Evolutionary conservation across 805 yeast species (phyloP), one percentile per base, ranked within the genome.

Genomic region (Lipomyces japonicus): DNA sequence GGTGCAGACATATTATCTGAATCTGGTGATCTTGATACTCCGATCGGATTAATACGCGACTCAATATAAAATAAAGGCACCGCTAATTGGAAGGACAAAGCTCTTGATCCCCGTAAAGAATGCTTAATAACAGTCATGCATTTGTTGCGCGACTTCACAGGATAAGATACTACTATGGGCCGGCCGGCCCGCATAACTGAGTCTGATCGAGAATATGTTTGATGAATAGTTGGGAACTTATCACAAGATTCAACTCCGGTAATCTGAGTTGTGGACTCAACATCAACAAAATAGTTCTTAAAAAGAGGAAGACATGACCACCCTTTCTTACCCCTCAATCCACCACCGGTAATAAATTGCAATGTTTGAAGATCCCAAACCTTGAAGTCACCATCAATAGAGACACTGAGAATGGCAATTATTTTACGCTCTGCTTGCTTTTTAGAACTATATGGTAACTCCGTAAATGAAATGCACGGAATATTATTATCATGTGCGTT

Each of bases 351-450:
- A n/a, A 51, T 35, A 31, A 48, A 47, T 10, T 46, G 39, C 28
- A 39, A 32, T 2, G 56, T 61, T 12, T 63, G 55, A 28, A 69
- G 57, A 43, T 67, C 73, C 61, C 71, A 68, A 58, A 66, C 57
- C 46, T 59, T 57, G 38, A 65, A 61, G 14, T 59, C 63, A 25
- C 70, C 71, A 35, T 50, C 53, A 19, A 53, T 50, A 1, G 53
- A 45, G 4, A 55, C 42, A 19, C 51, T 45, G 28, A 51, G n/a
- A 3, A 53, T 39, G 32, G 55, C 41, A n/a, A 52, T 39, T 19
- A 34, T 52, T 9, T 22, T 43, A 4, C 37, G 22, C 22, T 9
- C 25, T 4, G 42, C 12, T 10, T 32, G 21, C 31, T 14, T 36
- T 19, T 25, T 12, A 19, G 18, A 19, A 10, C 51, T 48, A 12